These are phyloP conservation scores for Helenozyma rhizophorensis DNA, from an alignment of 805 yeast genomes.

Conservation along the genomic window DNA sequence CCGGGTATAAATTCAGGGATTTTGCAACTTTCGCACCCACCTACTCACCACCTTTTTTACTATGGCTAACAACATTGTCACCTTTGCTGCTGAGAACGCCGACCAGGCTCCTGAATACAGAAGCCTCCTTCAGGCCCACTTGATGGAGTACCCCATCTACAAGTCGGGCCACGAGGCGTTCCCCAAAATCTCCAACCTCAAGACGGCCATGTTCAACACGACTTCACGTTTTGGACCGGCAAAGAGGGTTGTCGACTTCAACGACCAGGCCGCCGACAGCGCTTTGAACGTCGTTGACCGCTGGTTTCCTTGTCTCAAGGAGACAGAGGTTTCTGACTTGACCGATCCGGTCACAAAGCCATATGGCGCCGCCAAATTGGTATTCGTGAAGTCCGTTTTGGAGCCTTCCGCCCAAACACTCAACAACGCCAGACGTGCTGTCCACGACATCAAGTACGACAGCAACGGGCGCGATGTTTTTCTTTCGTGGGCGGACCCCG, in stretches of 20 bases:
- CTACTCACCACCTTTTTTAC: too few relatives aligned
- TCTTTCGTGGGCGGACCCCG: not conserved
- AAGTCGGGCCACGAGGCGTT: not conserved
- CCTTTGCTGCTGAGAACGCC: too few relatives aligned
- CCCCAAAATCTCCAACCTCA: too few relatives aligned
- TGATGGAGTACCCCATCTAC: constrained; percentile 2
- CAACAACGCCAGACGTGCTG: constrained; percentile 44
- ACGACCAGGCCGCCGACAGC: constrained; percentile 48
- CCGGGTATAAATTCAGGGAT: too few relatives aligned
- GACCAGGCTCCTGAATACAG: too few relatives aligned
- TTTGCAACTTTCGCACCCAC: too few relatives aligned
- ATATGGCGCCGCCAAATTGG: constrained; percentile 39
- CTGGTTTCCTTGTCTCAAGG: constrained; percentile 54
- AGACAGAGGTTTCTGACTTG: constrained; percentile 46
- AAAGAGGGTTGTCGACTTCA: constrained; percentile 46
- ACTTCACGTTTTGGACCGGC: constrained; percentile 8
- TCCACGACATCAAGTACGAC: constrained; percentile 29
- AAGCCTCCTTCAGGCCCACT: constrained; percentile 1
- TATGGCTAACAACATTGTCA: too few relatives aligned
- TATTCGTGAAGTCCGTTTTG: constrained; percentile 20
- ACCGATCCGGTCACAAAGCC: constrained; percentile 51
- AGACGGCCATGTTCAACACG: too few relatives aligned
- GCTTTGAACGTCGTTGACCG: constrained; percentile 56
- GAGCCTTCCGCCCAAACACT: constrained; percentile 48
- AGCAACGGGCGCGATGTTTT: not conserved